Evolutionary conservation across 257 asterid genomes (phyloP).

Genomic region (Nicotiana noctiflora): DNA sequence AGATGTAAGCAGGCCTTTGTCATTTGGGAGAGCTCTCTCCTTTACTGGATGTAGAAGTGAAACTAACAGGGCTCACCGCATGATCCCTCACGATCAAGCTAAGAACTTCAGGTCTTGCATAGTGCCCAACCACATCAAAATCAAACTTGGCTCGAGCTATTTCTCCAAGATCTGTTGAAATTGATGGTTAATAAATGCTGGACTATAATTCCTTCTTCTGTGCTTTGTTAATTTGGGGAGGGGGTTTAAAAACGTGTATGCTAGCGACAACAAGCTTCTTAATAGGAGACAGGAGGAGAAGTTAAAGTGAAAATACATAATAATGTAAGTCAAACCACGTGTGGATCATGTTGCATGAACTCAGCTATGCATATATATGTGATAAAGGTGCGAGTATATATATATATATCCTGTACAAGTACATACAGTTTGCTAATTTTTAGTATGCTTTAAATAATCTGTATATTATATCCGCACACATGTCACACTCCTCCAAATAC

Average conservation of each 20-base stretch:
- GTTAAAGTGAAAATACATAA: not conserved
- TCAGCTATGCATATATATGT: not conserved
- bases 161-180: conserved; percentile 73
- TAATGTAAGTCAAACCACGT: not conserved
- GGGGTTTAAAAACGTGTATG: not conserved
- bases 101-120: conserved; percentile 83
- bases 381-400: not conserved
- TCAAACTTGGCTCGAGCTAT: conserved; percentile 85
- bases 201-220: not conserved
- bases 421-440: not conserved
- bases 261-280: not conserved
- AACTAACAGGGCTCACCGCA: conserved; percentile 61
- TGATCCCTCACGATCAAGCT: conserved; percentile 76
- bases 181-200: not conserved
- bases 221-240: not conserved
- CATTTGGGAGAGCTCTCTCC: conserved; percentile 36
- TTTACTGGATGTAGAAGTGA: conserved; percentile 54
- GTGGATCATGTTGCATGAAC: not conserved
- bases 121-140: conserved; percentile 94
- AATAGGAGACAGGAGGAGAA: not conserved
- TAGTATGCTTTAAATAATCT: not conserved
- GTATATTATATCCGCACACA: not conserved
- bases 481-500: not conserved
- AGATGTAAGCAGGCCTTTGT: not conserved
- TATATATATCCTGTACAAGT: not conserved